phyloP scores from a whole-genome alignment of 2,329 filamentous ascomycete genomes.

The Dactylonectria estremocensis region DNA sequence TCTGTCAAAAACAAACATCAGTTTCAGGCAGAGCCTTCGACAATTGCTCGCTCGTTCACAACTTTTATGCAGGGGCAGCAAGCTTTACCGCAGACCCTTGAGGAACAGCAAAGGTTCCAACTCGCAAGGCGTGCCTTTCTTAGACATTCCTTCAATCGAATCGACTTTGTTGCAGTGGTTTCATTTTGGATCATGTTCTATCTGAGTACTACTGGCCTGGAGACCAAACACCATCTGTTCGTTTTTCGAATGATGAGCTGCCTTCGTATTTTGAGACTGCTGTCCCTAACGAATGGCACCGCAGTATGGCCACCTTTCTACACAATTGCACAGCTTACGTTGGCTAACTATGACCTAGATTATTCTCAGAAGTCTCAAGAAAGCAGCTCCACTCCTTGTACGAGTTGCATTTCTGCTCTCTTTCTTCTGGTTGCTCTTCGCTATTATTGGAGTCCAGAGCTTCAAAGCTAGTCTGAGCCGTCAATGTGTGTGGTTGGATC shows the following conservation, averaged over 20 bases:
- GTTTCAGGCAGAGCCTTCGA: constrained; percentile 68
- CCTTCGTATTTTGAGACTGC: constrained; percentile 90
- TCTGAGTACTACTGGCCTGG: constrained; percentile 78
- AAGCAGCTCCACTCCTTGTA: constrained; percentile 90
- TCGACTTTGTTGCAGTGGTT: constrained; percentile 95
- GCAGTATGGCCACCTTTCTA: constrained; percentile 71
- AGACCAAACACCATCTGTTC: constrained; percentile 81
- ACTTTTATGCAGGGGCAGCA: constrained; percentile 79
- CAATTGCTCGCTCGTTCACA: constrained; percentile 84
- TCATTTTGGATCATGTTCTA: constrained; percentile 94
- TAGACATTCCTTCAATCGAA: constrained; percentile 93
- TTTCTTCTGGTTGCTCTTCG: constrained; percentile 98
- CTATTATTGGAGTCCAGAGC: constrained; percentile 95
- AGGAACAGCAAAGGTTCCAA: constrained; percentile 86
- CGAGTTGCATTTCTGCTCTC: constrained; percentile 94
- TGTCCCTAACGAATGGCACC: constrained; percentile 93
- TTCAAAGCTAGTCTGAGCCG: constrained; percentile 89
- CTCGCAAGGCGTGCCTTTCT: constrained; percentile 93
- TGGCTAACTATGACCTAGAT: constrained; percentile 67
- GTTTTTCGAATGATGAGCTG: constrained; percentile 98
- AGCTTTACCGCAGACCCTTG: constrained; percentile 73
- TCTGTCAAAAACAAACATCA: constrained; percentile 71
- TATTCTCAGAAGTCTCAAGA: constrained; percentile 94
- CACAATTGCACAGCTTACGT: neutral
- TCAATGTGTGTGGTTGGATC: constrained; percentile 84